These are phyloP conservation scores for Skeletonema potamos DNA, from an alignment of 108 stramenopile genomes.

Conservation along the genomic window DNA sequence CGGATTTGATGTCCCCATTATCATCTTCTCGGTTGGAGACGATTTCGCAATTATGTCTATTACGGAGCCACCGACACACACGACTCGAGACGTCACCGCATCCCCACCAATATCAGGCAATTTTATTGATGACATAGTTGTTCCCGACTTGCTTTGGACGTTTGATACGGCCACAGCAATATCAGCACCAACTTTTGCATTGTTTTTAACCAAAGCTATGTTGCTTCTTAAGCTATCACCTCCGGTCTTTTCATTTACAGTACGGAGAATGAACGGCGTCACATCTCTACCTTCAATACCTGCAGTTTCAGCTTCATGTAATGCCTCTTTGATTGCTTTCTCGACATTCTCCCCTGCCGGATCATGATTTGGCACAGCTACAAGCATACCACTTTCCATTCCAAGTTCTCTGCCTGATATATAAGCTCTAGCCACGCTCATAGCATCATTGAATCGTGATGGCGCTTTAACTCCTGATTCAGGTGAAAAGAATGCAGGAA, in stretches of 20 bases:
- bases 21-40: slow-evolving; percentile 3
- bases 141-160: neutral
- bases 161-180: slow-evolving; percentile 82
- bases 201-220: slow-evolving; percentile 89
- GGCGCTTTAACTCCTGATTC: slow-evolving; percentile 66
- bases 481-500: slow-evolving; percentile 98
- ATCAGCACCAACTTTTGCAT: slow-evolving; percentile 87
- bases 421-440: slow-evolving; percentile 77
- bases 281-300: slow-evolving; percentile 82
- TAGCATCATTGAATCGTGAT: slow-evolving; percentile 62
- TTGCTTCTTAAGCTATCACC: slow-evolving; percentile 87
- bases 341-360: slow-evolving; percentile 88
- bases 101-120: neutral
- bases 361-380: slow-evolving; percentile 94
- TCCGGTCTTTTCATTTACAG: slow-evolving; percentile 73
- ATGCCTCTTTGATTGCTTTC: slow-evolving; percentile 78
- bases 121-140: neutral
- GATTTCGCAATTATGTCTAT: slow-evolving; percentile 77
- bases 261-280: slow-evolving; percentile 92
- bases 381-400: slow-evolving; percentile 80
- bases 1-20: slow-evolving; percentile 59
- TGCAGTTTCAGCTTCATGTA: slow-evolving; percentile 62
- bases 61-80: slow-evolving; percentile 87
- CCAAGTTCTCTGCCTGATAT: slow-evolving; percentile 53
- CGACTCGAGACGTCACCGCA: slow-evolving; percentile 36